Conservation (phyloP, 139 green algal species). For the Chlamydomonas urium region DNA sequence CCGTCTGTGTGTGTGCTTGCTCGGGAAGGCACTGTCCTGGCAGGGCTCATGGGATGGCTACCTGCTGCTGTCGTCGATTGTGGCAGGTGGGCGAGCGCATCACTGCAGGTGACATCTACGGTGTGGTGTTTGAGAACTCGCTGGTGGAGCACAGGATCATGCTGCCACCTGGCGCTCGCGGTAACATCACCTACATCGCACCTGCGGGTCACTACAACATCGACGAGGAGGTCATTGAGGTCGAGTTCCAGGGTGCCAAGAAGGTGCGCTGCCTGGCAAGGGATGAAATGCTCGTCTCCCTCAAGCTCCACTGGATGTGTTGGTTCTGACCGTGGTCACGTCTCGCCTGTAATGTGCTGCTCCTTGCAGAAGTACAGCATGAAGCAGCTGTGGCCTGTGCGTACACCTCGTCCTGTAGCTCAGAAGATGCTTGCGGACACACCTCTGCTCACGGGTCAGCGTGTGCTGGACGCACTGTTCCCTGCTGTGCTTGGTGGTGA, state of each 20-base stretch:
- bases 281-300: not conserved
- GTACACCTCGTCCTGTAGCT: constrained; percentile 82
- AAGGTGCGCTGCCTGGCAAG: constrained; percentile 50
- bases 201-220: constrained; percentile 87
- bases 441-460: constrained; percentile 96
- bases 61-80: too few species aligned
- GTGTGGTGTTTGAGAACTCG: constrained; percentile 89
- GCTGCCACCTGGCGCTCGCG: constrained; percentile 81
- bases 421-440: constrained; percentile 95
- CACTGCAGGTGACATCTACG: constrained; percentile 95
- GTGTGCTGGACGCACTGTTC: constrained; percentile 96
- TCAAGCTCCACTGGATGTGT: too few species aligned
- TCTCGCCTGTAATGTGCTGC: too few species aligned
- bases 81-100: constrained; percentile 84
- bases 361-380: constrained; percentile 79
- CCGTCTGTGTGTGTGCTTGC: too few species aligned
- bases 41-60: not conserved
- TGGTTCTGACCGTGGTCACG: too few species aligned
- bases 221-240: constrained; percentile 90
- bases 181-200: constrained; percentile 89
- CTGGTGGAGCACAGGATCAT: constrained; percentile 92
- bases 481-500: constrained; percentile 90
- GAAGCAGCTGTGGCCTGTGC: constrained; percentile 96
- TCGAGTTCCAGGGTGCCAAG: constrained; percentile 93
- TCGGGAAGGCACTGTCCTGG: not conserved